A percentile compares a stretch with the other conserved stretches of the same genome.
Conservation (phyloP, 2,329 filamentous ascomycete species). For the Penicillium sp. region DNA sequence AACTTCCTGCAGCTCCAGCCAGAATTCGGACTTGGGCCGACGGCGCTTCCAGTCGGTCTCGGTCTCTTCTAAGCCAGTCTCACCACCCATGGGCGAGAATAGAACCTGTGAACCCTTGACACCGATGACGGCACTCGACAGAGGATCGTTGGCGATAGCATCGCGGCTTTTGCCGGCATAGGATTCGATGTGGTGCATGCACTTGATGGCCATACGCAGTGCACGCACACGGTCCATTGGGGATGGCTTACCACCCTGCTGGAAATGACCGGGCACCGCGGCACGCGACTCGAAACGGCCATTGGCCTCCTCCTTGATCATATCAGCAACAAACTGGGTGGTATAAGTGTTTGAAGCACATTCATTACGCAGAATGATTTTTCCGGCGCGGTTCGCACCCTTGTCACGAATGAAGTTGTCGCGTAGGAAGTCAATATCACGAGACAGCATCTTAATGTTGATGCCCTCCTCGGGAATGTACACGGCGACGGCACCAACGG, state of each 20-base stretch:
- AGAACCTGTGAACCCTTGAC: constrained; percentile 86
- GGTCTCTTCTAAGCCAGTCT: constrained; percentile 68
- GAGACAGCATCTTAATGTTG: constrained; percentile 84
- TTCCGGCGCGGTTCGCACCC: constrained; percentile 84
- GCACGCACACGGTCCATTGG: constrained; percentile 95
- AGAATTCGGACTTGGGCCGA: constrained; percentile 79
- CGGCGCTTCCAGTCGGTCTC: constrained; percentile 94
- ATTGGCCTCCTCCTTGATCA: constrained; percentile 89
- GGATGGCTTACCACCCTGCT: constrained; percentile 88
- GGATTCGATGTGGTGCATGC: constrained; percentile 83
- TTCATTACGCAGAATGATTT: constrained; percentile 95
- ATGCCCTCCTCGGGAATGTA: constrained; percentile 98
- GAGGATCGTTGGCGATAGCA: constrained; percentile 69
- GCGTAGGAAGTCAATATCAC: constrained; percentile 85
- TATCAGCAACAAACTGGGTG: constrained; percentile 89
- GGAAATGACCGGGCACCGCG: constrained; percentile 89
- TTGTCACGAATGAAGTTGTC: constrained; percentile 80
- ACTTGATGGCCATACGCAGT: constrained; percentile 87
- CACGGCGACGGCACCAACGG: constrained; percentile 87
- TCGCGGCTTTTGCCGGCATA: constrained; percentile 66
- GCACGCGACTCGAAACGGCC: constrained; percentile 90
- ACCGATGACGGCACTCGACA: constrained; percentile 80
- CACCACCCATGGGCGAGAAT: constrained; percentile 71
- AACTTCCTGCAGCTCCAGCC: constrained; percentile 74
- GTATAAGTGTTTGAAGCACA: constrained; percentile 86